These are phyloP conservation scores for Fusarium staphyleae DNA, from an alignment of 2,329 filamentous ascomycete species.

Conservation along the genomic window DNA sequence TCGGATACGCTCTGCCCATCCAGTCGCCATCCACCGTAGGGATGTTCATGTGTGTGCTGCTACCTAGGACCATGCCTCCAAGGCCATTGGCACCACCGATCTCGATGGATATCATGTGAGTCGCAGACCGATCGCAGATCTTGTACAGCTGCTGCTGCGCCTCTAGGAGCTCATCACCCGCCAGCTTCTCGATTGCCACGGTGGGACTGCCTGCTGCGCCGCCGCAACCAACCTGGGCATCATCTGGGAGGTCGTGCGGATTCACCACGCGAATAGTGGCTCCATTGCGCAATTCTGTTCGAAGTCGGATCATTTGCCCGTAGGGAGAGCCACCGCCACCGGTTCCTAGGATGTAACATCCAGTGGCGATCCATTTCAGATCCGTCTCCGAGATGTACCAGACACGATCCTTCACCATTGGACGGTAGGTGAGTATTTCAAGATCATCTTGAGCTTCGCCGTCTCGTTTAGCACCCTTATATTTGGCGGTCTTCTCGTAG, in stretches of 20 bases:
- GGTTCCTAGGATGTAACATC: conserved; percentile 68
- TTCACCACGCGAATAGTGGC: conserved; percentile 60
- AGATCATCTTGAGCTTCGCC: conserved; percentile 33
- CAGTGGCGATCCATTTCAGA: conserved; percentile 62
- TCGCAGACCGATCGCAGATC: conserved; percentile 54
- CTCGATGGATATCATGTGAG: conserved; percentile 68
- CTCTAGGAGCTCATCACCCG: conserved; percentile 62
- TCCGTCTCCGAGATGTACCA: conserved; percentile 68
- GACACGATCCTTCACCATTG: conserved; percentile 56
- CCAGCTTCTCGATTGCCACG: conserved; percentile 66
- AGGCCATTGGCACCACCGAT: conserved; percentile 73
- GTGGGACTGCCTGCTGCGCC: conserved; percentile 67
- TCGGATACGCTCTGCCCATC: conserved; percentile 64
- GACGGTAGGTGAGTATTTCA: conserved; percentile 54
- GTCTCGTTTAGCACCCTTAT: background rate
- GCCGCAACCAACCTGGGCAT: conserved; percentile 61
- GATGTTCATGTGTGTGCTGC: conserved; percentile 58
- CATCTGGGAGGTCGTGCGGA: conserved; percentile 57
- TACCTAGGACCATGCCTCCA: conserved; percentile 63
- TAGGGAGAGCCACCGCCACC: conserved; percentile 66
- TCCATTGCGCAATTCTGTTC: conserved; percentile 58
- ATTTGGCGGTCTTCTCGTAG: conserved; percentile 28
- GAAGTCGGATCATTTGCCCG: conserved; percentile 57
- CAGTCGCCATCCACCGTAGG: conserved; percentile 62
- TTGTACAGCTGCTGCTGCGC: conserved; percentile 61